phyloP scores from a whole-genome alignment of 257 asterid species.

The Mentha longifolia region DNA sequence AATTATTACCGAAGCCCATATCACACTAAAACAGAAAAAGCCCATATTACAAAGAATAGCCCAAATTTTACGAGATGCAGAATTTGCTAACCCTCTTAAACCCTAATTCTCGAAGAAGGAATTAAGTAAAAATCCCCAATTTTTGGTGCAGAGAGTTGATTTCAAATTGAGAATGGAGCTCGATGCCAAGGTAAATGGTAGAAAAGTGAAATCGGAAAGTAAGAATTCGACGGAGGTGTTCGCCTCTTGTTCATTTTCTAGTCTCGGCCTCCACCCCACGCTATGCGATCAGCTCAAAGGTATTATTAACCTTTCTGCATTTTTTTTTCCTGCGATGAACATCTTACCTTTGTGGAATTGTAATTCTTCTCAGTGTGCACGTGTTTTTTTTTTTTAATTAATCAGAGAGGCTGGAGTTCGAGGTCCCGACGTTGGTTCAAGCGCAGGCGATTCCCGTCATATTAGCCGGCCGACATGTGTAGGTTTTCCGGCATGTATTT shows the following conservation, averaged over 20 bases:
- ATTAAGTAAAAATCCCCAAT: slow-evolving; percentile 11
- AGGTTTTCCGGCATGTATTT: slow-evolving; percentile 29
- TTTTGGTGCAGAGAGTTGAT: slow-evolving; percentile 2
- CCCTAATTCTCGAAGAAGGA: slow-evolving; percentile 26
- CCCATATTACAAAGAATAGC: too few species aligned
- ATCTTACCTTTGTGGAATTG: neutral
- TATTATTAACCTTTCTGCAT: slow-evolving; percentile 12
- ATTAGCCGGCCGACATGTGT: slow-evolving; percentile 88
- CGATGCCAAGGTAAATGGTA: slow-evolving; percentile 24
- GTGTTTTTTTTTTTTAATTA: slow-evolving; percentile 14
- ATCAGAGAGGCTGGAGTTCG: slow-evolving; percentile 85
- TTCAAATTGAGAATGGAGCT: slow-evolving; percentile 41
- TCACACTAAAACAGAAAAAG: too few species aligned
- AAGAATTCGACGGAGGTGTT: slow-evolving; percentile 56
- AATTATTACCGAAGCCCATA: too few species aligned
- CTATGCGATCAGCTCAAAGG: slow-evolving; percentile 93
- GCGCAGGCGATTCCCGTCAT: slow-evolving; percentile 90
- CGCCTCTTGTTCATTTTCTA: slow-evolving; percentile 81
- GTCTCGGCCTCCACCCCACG: slow-evolving; percentile 82
- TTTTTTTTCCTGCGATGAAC: neutral
- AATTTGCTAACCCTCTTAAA: slow-evolving; percentile 11
- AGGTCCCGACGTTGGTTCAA: slow-evolving; percentile 83
- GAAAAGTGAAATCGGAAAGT: slow-evolving; percentile 28
- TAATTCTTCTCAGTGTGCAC: neutral
- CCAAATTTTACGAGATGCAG: neutral